phyloP scores from a whole-genome alignment of 164 flowering plant species.

The Magnolia kwangsiensis region DNA sequence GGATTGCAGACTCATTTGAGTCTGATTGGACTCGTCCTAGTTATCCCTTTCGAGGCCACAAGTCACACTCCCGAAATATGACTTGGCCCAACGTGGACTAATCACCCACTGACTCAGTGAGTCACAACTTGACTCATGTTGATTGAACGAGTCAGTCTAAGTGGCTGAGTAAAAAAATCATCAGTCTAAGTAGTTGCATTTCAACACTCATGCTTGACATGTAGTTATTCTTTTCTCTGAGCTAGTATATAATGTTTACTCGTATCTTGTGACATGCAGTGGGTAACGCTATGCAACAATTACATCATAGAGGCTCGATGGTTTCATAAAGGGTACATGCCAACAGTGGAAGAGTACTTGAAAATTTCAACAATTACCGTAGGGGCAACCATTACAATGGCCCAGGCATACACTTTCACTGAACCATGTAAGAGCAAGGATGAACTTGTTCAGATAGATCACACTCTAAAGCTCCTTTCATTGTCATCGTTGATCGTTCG shows the following conservation, averaged over 20 bases:
- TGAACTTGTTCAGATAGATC: not conserved
- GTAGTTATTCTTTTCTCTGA: not conserved
- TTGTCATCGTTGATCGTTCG: constrained; percentile 3
- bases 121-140: too few species aligned
- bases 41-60: too few species aligned
- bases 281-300: constrained; percentile 37
- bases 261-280: constrained; percentile 17
- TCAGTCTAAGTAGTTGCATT: not conserved
- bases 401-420: constrained; percentile 16
- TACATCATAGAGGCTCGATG: constrained; percentile 44
- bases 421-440: constrained; percentile 1
- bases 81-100: too few species aligned
- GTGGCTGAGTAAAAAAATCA: too few species aligned
- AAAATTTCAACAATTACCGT: constrained; percentile 36
- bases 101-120: too few species aligned
- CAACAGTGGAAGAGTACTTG: constrained; percentile 38
- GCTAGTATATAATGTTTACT: not conserved
- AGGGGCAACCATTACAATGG: constrained; percentile 21
- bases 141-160: too few species aligned
- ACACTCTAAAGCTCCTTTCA: not conserved
- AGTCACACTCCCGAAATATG: not conserved
- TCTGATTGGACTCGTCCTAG: not conserved
- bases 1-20: not conserved
- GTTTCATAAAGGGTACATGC: constrained; percentile 29
- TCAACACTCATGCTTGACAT: not conserved